These are phyloP conservation scores for Globisporangium iwayamae DNA, from an alignment of 352 stramenopile genomes.

Conservation along the genomic window DNA sequence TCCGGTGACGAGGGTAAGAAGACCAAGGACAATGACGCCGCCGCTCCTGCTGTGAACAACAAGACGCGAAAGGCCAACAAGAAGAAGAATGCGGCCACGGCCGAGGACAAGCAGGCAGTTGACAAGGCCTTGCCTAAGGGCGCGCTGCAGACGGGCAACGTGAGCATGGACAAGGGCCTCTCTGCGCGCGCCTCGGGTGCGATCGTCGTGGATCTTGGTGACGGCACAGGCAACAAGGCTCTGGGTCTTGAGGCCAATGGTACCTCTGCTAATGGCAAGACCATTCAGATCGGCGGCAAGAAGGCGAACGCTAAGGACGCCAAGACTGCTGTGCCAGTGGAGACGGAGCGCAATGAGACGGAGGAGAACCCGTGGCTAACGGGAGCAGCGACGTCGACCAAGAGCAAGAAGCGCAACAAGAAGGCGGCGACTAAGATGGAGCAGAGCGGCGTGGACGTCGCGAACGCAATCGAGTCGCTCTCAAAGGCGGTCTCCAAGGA, in stretches of 20 bases:
- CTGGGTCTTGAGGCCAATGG: constrained; percentile 23
- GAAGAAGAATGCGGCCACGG: constrained; percentile 38
- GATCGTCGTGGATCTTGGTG: constrained; percentile 74
- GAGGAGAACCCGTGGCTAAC: constrained; percentile 77
- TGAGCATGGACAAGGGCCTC: constrained; percentile 73
- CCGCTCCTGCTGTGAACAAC: constrained; percentile 15
- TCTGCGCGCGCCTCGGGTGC: constrained; percentile 56
- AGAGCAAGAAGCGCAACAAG: constrained; percentile 62
- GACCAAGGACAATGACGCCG: constrained; percentile 16
- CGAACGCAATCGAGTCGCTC: constrained; percentile 57
- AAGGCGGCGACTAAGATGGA: constrained; percentile 45
- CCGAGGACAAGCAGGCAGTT: constrained; percentile 49
- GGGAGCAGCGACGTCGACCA: constrained; percentile 28
- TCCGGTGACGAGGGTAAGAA: constrained; percentile 38
- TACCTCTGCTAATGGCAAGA: constrained; percentile 19
- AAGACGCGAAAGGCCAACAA: constrained; percentile 35
- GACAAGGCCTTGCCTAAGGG: constrained; percentile 49
- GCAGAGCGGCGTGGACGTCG: constrained; percentile 35
- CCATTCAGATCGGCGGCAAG: constrained; percentile 33
- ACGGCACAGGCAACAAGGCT: constrained; percentile 18
- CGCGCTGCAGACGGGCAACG: constrained; percentile 49
- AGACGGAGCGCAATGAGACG: constrained; percentile 11
- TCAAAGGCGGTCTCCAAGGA: constrained; percentile 39
- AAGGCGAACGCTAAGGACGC: neutral
- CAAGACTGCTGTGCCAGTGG: constrained; percentile 22